Conservation (phyloP, 1,139 yeast genomes). For the Taphrina flavorubra region DNA sequence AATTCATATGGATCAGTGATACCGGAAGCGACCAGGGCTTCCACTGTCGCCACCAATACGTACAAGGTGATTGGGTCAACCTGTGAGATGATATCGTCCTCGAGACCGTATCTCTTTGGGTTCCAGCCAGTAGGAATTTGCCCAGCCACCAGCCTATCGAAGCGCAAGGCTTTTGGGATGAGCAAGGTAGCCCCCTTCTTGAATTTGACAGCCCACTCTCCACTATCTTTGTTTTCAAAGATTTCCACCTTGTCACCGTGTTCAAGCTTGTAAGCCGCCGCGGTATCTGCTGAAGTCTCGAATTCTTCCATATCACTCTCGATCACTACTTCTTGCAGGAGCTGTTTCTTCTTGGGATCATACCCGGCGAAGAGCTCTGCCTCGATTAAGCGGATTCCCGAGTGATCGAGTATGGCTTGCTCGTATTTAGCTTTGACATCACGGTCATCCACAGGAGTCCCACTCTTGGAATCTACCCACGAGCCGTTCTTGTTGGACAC, state of each 20-base stretch:
- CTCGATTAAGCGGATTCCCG: conserved; percentile 96
- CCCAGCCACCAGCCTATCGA: conserved; percentile 96
- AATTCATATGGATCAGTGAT: conserved; percentile 97
- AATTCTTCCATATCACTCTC: conserved; percentile 96
- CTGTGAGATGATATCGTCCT: conserved; percentile 89
- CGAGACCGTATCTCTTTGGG: conserved; percentile 91
- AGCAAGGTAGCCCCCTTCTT: conserved; percentile 89
- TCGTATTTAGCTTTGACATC: conserved; percentile 93
- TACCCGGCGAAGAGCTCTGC: conserved; percentile 93
- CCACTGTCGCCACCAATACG: conserved; percentile 91
- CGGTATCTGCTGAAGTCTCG: conserved; percentile 93
- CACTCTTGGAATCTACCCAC: conserved; percentile 96
- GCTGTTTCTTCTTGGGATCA: conserved; percentile 89
- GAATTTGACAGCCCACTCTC: conserved; percentile 87
- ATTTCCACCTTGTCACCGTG: conserved; percentile 94
- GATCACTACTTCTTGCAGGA: conserved; percentile 92
- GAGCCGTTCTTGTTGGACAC: conserved; percentile 93
- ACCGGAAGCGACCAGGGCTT: conserved; percentile 92
- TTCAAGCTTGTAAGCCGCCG: conserved; percentile 89
- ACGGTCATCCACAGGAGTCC: conserved; percentile 89
- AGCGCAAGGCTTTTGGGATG: conserved; percentile 94
- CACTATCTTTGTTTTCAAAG: conserved; percentile 84
- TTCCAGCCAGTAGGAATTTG: conserved; percentile 99
- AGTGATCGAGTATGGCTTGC: conserved; percentile 80
- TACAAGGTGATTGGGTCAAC: conserved; percentile 95